Evolutionary conservation across 768 basidiomycete genomes (phyloP).

Genomic region (Lentinula sp.): DNA sequence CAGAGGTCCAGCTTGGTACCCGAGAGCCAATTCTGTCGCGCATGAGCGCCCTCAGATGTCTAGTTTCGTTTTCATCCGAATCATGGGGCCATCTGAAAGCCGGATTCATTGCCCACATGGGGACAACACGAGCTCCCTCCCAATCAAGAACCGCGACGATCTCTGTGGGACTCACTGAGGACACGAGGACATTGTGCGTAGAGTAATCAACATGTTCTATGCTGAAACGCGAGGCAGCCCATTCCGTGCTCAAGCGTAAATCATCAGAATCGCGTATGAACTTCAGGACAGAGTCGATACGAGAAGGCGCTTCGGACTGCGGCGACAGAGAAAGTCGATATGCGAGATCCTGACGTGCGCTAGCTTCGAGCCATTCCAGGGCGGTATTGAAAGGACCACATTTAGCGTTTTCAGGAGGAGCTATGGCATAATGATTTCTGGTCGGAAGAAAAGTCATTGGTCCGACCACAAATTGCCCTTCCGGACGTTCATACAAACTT

Average conservation of each 20-base stretch:
- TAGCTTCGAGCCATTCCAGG: slow-evolving; percentile 6
- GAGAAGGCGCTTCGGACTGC: neutral
- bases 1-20: neutral
- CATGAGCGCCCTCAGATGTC: slow-evolving; percentile 1
- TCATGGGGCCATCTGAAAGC: slow-evolving; percentile 2
- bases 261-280: neutral
- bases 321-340: slow-evolving; percentile 5
- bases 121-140: slow-evolving; percentile 6
- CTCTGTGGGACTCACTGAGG: neutral
- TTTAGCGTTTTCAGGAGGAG: slow-evolving; percentile 1
- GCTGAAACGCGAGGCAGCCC: neutral
- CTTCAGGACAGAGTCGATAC: neutral
- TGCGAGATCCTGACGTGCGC: slow-evolving; percentile 6
- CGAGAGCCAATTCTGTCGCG: neutral
- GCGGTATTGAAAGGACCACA: slow-evolving; percentile 8
- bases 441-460: slow-evolving; percentile 7
- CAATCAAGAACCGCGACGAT: slow-evolving; percentile 2
- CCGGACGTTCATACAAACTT: neutral
- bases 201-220: slow-evolving; percentile 5
- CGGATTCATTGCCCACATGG: slow-evolving; percentile 6
- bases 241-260: neutral
- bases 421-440: neutral
- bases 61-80: neutral
- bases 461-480: slow-evolving; percentile 5
- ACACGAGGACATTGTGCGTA: slow-evolving; percentile 2